phyloP scores from a whole-genome alignment of 371 early-diverging fungal genomes.

The Mucor indicus region DNA sequence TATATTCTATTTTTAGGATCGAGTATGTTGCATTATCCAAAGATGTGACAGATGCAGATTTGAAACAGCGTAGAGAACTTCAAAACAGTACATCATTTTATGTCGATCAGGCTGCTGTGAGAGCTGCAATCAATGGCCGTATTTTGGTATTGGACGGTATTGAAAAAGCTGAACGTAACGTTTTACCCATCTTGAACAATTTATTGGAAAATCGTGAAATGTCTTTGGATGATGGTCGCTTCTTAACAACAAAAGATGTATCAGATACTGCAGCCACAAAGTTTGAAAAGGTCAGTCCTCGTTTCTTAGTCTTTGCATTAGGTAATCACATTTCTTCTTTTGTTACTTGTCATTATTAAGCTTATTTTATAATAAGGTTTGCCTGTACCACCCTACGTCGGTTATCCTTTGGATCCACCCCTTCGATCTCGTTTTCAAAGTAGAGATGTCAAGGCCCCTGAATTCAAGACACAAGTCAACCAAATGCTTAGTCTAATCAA shows the following conservation, averaged over 20 bases:
- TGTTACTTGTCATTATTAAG: background rate
- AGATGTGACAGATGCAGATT: constrained; percentile 78
- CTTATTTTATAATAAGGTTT: constrained; percentile 37
- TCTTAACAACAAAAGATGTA: constrained; percentile 67
- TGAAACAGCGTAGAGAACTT: constrained; percentile 85
- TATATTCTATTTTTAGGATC: constrained; percentile 31
- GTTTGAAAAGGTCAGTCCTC: constrained; percentile 69
- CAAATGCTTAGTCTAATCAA: constrained; percentile 38
- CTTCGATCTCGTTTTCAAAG: constrained; percentile 81
- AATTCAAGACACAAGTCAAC: constrained; percentile 60
- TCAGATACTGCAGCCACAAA: constrained; percentile 47
- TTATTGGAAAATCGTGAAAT: constrained; percentile 87
- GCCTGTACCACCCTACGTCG: constrained; percentile 78
- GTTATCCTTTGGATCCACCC: constrained; percentile 83
- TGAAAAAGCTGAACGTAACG: constrained; percentile 86
- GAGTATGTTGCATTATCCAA: constrained; percentile 80
- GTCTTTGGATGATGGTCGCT: constrained; percentile 83
- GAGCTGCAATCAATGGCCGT: constrained; percentile 80
- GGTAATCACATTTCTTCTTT: constrained; percentile 28
- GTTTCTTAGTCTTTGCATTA: constrained; percentile 77
- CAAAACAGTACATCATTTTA: constrained; percentile 68
- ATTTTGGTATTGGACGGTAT: constrained; percentile 81
- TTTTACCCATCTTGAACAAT: constrained; percentile 85
- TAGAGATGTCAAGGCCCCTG: constrained; percentile 60
- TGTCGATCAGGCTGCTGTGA: constrained; percentile 77